A percentile compares a stretch with the other conserved stretches of the same genome.
phyloP scores from a whole-genome alignment of 2,329 filamentous ascomycete genomes.

The Nothophaeocryptopus gaeumannii region DNA sequence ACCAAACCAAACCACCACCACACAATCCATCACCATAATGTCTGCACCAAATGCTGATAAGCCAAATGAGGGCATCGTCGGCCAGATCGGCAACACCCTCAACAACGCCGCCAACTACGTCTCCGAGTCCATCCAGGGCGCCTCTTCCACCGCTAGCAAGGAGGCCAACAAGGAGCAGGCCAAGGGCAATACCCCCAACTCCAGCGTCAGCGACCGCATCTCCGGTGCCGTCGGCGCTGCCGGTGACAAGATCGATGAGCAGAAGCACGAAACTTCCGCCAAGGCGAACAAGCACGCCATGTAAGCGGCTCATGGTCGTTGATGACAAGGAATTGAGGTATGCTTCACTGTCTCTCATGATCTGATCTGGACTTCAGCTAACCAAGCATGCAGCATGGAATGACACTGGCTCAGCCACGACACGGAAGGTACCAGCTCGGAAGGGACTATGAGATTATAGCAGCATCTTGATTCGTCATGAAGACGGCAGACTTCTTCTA shows the following conservation, averaged over 20 bases:
- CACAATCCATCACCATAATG: constrained; percentile 35
- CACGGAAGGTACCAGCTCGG: not conserved
- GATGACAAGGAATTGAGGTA: not conserved
- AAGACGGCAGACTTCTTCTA: constrained; percentile 3
- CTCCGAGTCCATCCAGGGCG: constrained; percentile 61
- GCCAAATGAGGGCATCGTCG: constrained; percentile 45
- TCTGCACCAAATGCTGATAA: constrained; percentile 45
- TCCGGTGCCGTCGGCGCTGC: constrained; percentile 53
- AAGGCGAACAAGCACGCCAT: constrained; percentile 49
- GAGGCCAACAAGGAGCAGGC: constrained; percentile 63
- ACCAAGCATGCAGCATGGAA: not conserved
- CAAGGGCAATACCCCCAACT: constrained; percentile 58
- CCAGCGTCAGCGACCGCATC: constrained; percentile 53
- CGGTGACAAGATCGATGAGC: constrained; percentile 54
- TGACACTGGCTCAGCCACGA: not conserved
- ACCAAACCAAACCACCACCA: constrained; percentile 16
- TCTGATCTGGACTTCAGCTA: too few relatives aligned
- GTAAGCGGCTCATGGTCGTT: constrained; percentile 16
- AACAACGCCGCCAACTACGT: constrained; percentile 66
- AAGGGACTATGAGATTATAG: constrained; percentile 6
- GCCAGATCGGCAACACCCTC: constrained; percentile 40
- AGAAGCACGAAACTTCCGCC: constrained; percentile 49
- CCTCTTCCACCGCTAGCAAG: constrained; percentile 58
- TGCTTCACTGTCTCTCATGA: not conserved
- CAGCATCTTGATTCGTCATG: constrained; percentile 6